Conservation (phyloP, 1,284 basidiomycete genomes). For the Fistulina hepatica region DNA sequence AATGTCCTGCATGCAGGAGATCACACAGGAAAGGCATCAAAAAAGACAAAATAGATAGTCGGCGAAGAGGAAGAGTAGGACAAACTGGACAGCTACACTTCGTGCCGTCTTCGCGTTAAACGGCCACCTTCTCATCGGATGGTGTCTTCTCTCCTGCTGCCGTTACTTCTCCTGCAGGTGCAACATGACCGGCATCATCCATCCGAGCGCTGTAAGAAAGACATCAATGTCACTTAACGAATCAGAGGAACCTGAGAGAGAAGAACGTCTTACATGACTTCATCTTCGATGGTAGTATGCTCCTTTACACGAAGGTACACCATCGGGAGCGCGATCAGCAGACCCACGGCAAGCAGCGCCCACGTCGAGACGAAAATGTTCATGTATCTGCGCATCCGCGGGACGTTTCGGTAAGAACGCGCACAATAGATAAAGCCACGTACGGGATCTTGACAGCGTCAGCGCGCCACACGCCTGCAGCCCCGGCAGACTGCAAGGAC, state of each 20-base stretch:
- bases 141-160: no score
- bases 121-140: no score
- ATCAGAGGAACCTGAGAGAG: not conserved
- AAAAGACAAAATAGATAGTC: no score
- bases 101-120: no score
- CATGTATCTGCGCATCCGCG: conserved; percentile 32
- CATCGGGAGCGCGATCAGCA: conserved; percentile 43
- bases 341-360: conserved; percentile 36
- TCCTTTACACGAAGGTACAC: conserved; percentile 40
- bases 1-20: no score
- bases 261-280: conserved; percentile 27
- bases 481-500: conserved; percentile 45
- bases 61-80: no score
- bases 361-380: conserved; percentile 46
- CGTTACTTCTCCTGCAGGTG: no score
- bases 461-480: conserved; percentile 39
- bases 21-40: no score
- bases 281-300: conserved; percentile 35
- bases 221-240: not conserved
- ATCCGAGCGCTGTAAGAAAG: conserved; percentile 8
- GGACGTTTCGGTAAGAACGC: not conserved
- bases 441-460: conserved; percentile 36
- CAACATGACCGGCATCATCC: conserved; percentile 12
- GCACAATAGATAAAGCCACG: conserved; percentile 13
- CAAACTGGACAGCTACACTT: no score